Percentiles rank a stretch among this genome's conserved stretches.
These are phyloP conservation scores for Sclerotinia borealis DNA, from an alignment of 2,329 filamentous ascomycete genomes.

Conservation along the genomic window DNA sequence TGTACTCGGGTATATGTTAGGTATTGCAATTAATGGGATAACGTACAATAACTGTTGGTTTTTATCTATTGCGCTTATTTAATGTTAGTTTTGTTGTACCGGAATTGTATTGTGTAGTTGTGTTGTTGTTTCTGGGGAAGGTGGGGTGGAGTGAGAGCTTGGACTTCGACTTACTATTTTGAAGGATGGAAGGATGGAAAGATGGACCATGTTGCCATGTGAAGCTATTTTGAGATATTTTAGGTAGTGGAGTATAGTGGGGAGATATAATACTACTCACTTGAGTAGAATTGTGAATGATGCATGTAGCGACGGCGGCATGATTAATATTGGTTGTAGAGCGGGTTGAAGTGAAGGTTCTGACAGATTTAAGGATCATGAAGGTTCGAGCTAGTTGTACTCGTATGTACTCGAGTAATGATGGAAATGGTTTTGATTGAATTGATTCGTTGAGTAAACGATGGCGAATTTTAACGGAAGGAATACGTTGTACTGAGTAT, in stretches of 20 bases:
- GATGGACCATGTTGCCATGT: neutral
- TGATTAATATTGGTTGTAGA: neutral
- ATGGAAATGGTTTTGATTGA: neutral
- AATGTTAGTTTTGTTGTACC: neutral
- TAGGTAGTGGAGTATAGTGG: neutral
- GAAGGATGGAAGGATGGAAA: neutral
- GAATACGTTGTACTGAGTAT: neutral
- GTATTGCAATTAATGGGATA: too few species aligned
- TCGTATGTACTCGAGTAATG: too few species aligned
- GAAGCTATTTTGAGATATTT: conserved; percentile 3
- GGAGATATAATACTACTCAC: neutral
- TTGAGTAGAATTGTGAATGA: neutral
- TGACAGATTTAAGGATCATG: neutral
- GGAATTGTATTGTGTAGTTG: too few species aligned
- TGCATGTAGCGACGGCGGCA: neutral
- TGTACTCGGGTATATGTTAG: too few species aligned
- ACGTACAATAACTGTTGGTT: neutral
- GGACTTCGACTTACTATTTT: neutral
- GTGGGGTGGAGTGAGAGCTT: conserved; percentile 2
- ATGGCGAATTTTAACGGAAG: neutral
- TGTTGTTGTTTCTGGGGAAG: neutral
- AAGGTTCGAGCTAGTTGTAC: neutral
- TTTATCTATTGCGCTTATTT: neutral
- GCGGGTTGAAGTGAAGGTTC: neutral
- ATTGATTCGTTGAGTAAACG: neutral